phyloP scores from a whole-genome alignment of 306 rosid genomes.

The Lithocarpus polystachyus region DNA sequence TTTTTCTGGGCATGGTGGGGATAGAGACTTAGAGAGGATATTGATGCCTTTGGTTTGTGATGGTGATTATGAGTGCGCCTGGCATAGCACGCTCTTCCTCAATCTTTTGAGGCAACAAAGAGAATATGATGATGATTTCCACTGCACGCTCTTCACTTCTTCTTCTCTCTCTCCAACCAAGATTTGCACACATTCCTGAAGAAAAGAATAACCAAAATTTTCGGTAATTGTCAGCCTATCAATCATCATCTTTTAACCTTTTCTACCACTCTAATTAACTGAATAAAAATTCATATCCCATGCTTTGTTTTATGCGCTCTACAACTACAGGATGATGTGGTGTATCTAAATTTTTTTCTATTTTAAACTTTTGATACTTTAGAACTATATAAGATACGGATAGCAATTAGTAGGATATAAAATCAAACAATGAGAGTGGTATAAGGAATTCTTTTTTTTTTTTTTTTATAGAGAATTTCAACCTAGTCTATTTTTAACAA shows the following conservation, averaged over 20 bases:
- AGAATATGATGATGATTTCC: slow-evolving; percentile 71
- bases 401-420: no score
- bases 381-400: no score
- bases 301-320: no score
- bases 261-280: slow-evolving; percentile 10
- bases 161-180: slow-evolving; percentile 34
- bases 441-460: no score
- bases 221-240: slow-evolving; percentile 56
- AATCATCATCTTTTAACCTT: slow-evolving; percentile 59
- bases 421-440: no score
- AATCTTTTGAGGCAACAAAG: slow-evolving; percentile 61
- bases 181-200: slow-evolving; percentile 55
- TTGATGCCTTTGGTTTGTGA: slow-evolving; percentile 42
- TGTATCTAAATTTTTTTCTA: no score
- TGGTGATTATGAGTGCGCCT: slow-evolving; percentile 63
- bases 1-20: background rate
- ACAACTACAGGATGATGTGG: no score
- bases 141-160: slow-evolving; percentile 59
- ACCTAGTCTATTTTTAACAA: fast-evolving
- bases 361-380: no score
- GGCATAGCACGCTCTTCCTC: slow-evolving; percentile 59
- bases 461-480: no score
- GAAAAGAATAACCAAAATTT: slow-evolving; percentile 43
- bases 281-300: no score
- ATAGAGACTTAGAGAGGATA: background rate